Conservation (phyloP, 129 eudicot species). For the Flaveria trinervia region DNA sequence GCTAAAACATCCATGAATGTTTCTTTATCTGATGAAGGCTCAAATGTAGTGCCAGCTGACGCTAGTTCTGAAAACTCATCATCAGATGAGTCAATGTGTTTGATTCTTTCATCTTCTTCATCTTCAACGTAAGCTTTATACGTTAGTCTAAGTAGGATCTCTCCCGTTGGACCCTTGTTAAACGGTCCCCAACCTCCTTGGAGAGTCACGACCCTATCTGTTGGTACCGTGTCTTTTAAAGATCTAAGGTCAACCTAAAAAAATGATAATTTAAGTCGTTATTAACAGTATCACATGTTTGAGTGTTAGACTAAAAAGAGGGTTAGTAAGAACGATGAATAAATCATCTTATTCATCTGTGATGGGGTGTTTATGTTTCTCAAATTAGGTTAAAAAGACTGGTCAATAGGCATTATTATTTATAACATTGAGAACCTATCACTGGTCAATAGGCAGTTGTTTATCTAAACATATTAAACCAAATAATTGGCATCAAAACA, state of each 20-base stretch:
- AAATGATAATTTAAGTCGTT: background rate
- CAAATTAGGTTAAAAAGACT: too few species aligned
- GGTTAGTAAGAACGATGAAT: background rate
- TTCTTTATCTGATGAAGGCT: slow-evolving; percentile 57
- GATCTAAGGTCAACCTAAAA: slow-evolving; percentile 76
- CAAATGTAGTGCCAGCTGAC: slow-evolving; percentile 36
- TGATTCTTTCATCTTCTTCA: slow-evolving; percentile 72
- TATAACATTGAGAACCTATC: too few species aligned
- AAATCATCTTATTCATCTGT: background rate
- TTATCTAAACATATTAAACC: background rate
- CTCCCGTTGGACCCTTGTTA: slow-evolving; percentile 62
- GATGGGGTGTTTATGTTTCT: too few species aligned
- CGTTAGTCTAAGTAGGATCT: slow-evolving; percentile 73
- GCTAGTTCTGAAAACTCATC: slow-evolving; percentile 62
- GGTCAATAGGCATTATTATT: too few species aligned
- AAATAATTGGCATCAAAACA: background rate
- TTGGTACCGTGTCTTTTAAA: slow-evolving; percentile 82
- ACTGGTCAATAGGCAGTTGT: background rate
- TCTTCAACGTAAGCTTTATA: slow-evolving; percentile 94
- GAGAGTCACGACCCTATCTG: slow-evolving; percentile 68
- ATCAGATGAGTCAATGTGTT: slow-evolving; percentile 44
- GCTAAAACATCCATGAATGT: slow-evolving; percentile 83
- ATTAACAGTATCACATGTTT: background rate
- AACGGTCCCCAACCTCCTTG: slow-evolving; percentile 75
- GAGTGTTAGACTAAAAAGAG: background rate